Evolutionary conservation across 306 rosid genomes (phyloP).

Genomic region (Rosa chinensis): DNA sequence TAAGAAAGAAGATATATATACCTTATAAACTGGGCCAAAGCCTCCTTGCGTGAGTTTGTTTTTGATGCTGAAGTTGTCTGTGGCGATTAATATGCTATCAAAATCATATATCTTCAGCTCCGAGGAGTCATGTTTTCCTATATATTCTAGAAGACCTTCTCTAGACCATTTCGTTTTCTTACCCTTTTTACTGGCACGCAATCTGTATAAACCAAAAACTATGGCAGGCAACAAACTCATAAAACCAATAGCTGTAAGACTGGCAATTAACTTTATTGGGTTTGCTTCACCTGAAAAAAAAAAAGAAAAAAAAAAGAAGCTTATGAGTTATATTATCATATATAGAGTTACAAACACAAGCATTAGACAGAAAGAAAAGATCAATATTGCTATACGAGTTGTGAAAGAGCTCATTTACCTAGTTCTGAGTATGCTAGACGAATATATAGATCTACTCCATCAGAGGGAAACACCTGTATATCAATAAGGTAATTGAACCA

Average conservation of each 20-base stretch:
- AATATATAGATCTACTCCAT: constrained; percentile 12
- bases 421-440: constrained; percentile 40
- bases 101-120: neutral
- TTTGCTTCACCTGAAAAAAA: neutral
- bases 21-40: constrained; percentile 18
- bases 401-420: constrained; percentile 14
- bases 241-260: neutral
- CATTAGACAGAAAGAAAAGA: neutral
- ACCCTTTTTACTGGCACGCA: constrained; percentile 5
- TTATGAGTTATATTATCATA: neutral
- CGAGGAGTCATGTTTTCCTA: neutral
- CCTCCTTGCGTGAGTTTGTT: constrained; percentile 22
- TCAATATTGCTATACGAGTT: neutral
- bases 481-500: neutral
- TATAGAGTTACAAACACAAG: neutral
- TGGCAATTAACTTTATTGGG: constrained; percentile 6
- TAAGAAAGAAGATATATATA: neutral
- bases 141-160: neutral
- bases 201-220: neutral
- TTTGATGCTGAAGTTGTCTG: neutral
- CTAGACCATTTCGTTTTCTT: neutral
- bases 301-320: neutral
- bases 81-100: neutral
- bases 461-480: neutral
- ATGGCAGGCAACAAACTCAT: neutral